Conservation (phyloP, 306 rosid genomes). For the Corylus heterophylla region DNA sequence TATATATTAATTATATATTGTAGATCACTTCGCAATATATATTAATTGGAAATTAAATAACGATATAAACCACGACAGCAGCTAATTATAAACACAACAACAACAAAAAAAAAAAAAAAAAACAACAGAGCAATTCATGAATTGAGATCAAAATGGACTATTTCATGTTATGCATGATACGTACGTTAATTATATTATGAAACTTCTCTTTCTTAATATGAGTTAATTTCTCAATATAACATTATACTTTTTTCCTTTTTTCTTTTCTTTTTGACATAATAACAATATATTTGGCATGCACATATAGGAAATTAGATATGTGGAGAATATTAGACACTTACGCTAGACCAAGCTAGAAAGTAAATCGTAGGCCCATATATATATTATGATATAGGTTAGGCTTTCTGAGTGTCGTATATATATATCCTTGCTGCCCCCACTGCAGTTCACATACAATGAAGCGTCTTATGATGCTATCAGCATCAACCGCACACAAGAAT, state of each 20-base stretch:
- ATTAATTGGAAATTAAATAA: too few species aligned
- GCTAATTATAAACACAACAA: too few species aligned
- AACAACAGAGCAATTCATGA: too few species aligned
- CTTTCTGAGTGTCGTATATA: neutral
- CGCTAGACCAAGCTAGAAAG: constrained; percentile 3
- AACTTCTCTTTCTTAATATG: neutral
- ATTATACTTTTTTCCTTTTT: too few species aligned
- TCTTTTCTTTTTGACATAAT: neutral
- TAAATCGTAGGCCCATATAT: neutral
- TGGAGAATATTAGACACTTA: constrained; percentile 10
- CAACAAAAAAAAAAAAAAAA: too few species aligned
- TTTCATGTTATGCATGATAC: too few species aligned
- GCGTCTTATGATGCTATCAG: neutral
- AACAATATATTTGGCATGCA: neutral
- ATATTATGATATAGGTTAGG: neutral
- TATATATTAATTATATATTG: too few species aligned
- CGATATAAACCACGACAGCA: too few species aligned
- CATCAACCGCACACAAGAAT: neutral
- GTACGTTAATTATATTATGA: neutral
- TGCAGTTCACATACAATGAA: neutral
- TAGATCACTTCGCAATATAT: too few species aligned
- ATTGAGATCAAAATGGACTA: too few species aligned
- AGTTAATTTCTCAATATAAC: too few species aligned
- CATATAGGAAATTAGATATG: neutral
- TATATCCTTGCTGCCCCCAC: neutral